Evolutionary conservation across 768 basidiomycete species (phyloP).

Genomic region (Leucosporidium scottii): DNA sequence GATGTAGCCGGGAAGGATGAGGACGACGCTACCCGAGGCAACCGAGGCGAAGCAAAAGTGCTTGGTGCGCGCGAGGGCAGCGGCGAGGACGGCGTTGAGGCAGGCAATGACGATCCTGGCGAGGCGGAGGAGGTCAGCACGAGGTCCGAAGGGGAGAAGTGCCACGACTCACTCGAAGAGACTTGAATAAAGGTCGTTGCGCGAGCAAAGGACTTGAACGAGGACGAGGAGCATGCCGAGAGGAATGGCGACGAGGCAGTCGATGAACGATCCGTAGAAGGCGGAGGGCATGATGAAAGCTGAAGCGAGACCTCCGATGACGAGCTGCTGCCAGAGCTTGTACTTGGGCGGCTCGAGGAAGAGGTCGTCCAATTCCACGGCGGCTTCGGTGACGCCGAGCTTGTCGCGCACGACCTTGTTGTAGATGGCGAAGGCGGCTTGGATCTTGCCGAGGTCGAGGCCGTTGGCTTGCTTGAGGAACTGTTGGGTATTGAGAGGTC

Average conservation of each 20-base stretch:
- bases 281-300: slow-evolving; percentile 36
- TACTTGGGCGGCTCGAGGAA: slow-evolving; percentile 54
- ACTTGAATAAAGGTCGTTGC: slow-evolving; percentile 65
- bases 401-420: slow-evolving; percentile 57
- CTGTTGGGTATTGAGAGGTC: neutral
- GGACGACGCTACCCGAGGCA: slow-evolving; percentile 65
- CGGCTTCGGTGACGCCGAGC: slow-evolving; percentile 64
- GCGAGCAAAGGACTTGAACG: slow-evolving; percentile 59
- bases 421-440: slow-evolving; percentile 36
- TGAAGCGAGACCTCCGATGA: slow-evolving; percentile 61
- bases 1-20: slow-evolving; percentile 56
- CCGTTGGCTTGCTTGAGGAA: slow-evolving; percentile 42
- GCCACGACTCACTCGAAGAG: slow-evolving; percentile 54
- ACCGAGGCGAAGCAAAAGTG: slow-evolving; percentile 73
- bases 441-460: slow-evolving; percentile 69
- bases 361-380: slow-evolving; percentile 57
- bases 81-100: slow-evolving; percentile 70
- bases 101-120: slow-evolving; percentile 60
- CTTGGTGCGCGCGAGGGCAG: slow-evolving; percentile 58
- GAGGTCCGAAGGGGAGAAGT: neutral
- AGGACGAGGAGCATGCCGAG: slow-evolving; percentile 69
- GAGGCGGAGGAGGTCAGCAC: neutral
- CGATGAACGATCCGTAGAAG: slow-evolving; percentile 69
- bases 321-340: slow-evolving; percentile 51
- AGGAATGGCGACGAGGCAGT: slow-evolving; percentile 60